A percentile compares a stretch with the other conserved stretches of the same genome.
Conservation (phyloP, 2,329 filamentous ascomycete genomes). For the Talaromyces sp. region DNA sequence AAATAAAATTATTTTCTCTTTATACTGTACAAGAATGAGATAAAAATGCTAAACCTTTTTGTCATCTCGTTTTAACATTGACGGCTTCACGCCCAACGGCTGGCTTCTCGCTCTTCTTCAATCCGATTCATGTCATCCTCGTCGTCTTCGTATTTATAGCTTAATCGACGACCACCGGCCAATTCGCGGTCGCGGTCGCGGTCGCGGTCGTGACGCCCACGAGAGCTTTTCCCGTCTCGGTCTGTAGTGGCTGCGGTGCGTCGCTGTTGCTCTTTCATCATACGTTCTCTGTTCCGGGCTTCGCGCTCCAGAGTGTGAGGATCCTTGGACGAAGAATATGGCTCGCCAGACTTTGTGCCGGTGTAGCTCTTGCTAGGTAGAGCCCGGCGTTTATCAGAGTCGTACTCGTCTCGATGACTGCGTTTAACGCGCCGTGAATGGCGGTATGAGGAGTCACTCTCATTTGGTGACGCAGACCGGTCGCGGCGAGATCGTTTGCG, state of each 20-base stretch:
- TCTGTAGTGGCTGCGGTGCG: slow-evolving; percentile 45
- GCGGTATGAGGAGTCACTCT: slow-evolving; percentile 28
- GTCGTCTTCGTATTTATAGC: slow-evolving; percentile 48
- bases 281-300: slow-evolving; percentile 56
- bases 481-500: slow-evolving; percentile 38
- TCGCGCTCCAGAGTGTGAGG: slow-evolving; percentile 70
- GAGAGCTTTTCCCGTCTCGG: slow-evolving; percentile 22
- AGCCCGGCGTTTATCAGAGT: slow-evolving; percentile 18
- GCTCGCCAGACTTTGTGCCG: slow-evolving; percentile 6
- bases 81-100: slow-evolving; percentile 21
- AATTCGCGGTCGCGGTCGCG: slow-evolving; percentile 17
- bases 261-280: slow-evolving; percentile 61
- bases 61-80: not conserved
- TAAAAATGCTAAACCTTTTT: not conserved
- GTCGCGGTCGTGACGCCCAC: slow-evolving; percentile 18
- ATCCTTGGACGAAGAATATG: slow-evolving; percentile 50
- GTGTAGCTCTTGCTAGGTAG: not conserved
- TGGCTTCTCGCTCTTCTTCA: slow-evolving; percentile 36
- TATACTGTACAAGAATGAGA: not conserved
- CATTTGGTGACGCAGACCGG: slow-evolving; percentile 27
- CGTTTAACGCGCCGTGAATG: slow-evolving; percentile 32
- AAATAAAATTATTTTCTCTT: not conserved
- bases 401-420: slow-evolving; percentile 15
- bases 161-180: slow-evolving; percentile 34
- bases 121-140: slow-evolving; percentile 30